These are phyloP conservation scores for Pseudocercospora vitis DNA, from an alignment of 2,329 filamentous ascomycete genomes.

Conservation along the genomic window DNA sequence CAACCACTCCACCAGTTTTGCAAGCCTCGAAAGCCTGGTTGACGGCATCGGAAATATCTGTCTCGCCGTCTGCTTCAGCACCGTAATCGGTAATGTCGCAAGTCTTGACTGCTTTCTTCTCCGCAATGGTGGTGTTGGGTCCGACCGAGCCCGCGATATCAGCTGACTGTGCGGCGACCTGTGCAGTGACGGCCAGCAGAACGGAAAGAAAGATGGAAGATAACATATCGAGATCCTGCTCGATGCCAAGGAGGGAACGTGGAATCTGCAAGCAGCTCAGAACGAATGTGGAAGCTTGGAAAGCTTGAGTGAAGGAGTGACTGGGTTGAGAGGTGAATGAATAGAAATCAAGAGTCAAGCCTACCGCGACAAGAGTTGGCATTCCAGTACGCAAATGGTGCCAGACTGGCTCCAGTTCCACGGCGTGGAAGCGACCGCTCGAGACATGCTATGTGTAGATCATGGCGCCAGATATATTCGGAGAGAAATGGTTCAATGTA, in stretches of 20 bases:
- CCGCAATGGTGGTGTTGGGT: constrained; percentile 44
- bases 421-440: background rate
- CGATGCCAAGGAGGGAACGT: constrained; percentile 1
- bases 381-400: background rate
- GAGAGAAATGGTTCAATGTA: background rate
- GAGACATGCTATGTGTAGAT: constrained; percentile 8
- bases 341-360: background rate
- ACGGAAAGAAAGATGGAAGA: constrained; percentile 21
- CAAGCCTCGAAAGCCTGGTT: constrained; percentile 53
- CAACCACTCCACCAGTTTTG: constrained; percentile 52
- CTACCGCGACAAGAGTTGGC: background rate
- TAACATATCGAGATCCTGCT: constrained; percentile 10
- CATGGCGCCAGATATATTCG: background rate
- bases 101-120: constrained; percentile 51
- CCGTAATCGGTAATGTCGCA: constrained; percentile 57
- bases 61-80: constrained; percentile 52
- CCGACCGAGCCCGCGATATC: constrained; percentile 48
- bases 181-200: constrained; percentile 30
- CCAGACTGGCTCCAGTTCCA: background rate
- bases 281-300: constrained; percentile 2
- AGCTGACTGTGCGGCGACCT: constrained; percentile 36
- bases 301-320: background rate
- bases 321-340: background rate
- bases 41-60: constrained; percentile 53
- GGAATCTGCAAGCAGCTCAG: constrained; percentile 1